These are phyloP conservation scores for Lasiosphaeria ovina DNA, from an alignment of 495 filamentous ascomycete genomes.

Conservation along the genomic window DNA sequence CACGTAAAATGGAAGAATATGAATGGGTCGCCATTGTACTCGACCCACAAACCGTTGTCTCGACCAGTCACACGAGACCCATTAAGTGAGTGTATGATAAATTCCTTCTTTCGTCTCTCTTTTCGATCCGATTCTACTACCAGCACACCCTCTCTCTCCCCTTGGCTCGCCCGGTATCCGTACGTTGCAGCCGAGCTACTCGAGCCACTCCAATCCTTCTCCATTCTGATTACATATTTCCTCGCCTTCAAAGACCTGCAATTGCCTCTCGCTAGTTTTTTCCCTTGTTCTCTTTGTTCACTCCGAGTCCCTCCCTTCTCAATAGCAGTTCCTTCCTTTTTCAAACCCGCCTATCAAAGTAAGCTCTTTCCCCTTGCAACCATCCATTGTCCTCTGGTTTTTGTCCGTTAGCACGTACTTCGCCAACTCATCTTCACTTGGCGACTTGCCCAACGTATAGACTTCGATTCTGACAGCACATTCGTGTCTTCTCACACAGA, in stretches of 20 bases:
- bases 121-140: not conserved
- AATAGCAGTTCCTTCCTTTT: constrained; percentile 3
- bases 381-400: not conserved
- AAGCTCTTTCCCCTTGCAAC: constrained; percentile 16
- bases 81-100: not conserved
- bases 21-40: not conserved
- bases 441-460: no score
- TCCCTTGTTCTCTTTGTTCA: constrained; percentile 5
- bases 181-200: not conserved
- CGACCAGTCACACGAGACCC: not conserved
- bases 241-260: not conserved
- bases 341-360: constrained; percentile 9
- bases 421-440: not conserved
- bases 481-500: constrained; percentile 27
- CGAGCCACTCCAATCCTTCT: not conserved
- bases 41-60: not conserved
- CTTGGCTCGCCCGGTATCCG: not conserved
- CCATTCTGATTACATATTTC: not conserved
- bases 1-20: no score
- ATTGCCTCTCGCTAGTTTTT: constrained; percentile 4
- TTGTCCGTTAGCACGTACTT: not conserved
- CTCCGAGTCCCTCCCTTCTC: constrained; percentile 2
- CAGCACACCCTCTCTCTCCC: not conserved
- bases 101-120: not conserved
- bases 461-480: not conserved